These are phyloP conservation scores for Kalaharituber pfeilii DNA, from an alignment of 2,329 filamentous ascomycete genomes.

Conservation along the genomic window DNA sequence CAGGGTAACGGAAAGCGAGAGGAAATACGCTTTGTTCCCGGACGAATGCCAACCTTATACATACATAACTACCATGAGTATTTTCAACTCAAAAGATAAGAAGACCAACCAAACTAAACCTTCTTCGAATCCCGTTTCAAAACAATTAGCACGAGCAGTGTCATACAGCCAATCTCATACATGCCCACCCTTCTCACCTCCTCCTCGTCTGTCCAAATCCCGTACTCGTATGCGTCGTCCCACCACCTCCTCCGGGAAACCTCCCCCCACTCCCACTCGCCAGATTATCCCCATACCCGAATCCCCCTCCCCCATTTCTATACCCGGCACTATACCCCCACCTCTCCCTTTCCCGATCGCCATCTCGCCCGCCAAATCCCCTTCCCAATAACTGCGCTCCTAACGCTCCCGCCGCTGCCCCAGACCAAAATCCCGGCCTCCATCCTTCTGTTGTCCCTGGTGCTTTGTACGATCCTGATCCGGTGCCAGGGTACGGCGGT, in stretches of 20 bases:
- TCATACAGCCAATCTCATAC: too few species aligned
- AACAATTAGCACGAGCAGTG: too few species aligned
- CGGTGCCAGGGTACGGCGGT: slow-evolving; percentile 32
- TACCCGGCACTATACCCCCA: too few species aligned
- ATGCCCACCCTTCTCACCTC: slow-evolving; percentile 27
- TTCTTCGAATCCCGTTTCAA: too few species aligned
- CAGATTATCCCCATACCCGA: slow-evolving; percentile 25
- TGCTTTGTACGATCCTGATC: slow-evolving; percentile 22
- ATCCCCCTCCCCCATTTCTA: slow-evolving; percentile 2
- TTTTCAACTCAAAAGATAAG: too few species aligned
- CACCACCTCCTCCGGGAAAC: slow-evolving; percentile 29
- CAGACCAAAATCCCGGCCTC: slow-evolving; percentile 60
- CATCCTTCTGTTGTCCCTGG: slow-evolving; percentile 34
- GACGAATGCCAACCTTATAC: too few species aligned
- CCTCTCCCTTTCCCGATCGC: slow-evolving; percentile 6
- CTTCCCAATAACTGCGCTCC: slow-evolving; percentile 48
- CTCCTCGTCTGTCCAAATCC: slow-evolving; percentile 54
- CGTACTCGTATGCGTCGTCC: slow-evolving; percentile 46
- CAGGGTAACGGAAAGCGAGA: too few species aligned
- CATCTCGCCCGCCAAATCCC: slow-evolving; percentile 3
- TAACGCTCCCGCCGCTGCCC: slow-evolving; percentile 48
- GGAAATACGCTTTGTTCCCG: too few species aligned
- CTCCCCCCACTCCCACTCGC: slow-evolving; percentile 26
- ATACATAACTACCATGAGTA: too few species aligned
- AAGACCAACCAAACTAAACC: too few species aligned